Evolutionary conservation across 352 stramenopile species (phyloP).

Genomic region (Pythium diclinum): DNA sequence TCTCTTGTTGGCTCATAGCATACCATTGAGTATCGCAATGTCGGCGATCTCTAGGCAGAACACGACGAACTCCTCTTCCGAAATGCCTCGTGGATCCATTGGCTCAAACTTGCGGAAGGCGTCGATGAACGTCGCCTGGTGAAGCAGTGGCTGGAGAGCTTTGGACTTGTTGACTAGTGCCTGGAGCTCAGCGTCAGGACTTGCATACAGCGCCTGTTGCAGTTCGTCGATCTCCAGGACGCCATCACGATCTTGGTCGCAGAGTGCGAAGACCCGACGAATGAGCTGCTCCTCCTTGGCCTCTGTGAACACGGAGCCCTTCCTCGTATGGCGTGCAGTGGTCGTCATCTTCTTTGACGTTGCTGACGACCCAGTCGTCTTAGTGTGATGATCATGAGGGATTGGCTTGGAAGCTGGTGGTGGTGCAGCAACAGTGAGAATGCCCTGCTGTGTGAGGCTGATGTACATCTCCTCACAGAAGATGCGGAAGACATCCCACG

Average conservation of each 20-base stretch:
- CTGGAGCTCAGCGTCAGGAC: constrained; percentile 24
- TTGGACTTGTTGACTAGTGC: constrained; percentile 41
- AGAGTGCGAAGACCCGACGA: constrained; percentile 47
- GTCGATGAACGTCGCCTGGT: constrained; percentile 56
- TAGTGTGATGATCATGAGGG: too few relatives aligned
- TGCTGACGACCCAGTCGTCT: neutral
- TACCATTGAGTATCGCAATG: constrained; percentile 43
- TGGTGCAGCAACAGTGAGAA: constrained; percentile 8
- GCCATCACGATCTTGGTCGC: constrained; percentile 59
- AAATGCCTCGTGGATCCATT: constrained; percentile 54
- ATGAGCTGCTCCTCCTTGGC: constrained; percentile 44
- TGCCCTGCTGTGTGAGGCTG: constrained; percentile 38
- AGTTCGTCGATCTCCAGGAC: constrained; percentile 64
- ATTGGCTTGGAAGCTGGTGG: neutral
- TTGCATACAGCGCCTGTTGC: constrained; percentile 39
- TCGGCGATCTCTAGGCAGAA: constrained; percentile 70
- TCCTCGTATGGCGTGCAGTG: neutral
- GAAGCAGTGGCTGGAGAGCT: constrained; percentile 56
- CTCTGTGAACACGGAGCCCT: constrained; percentile 11
- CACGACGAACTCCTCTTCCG: constrained; percentile 64
- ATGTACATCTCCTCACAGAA: constrained; percentile 51
- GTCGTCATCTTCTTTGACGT: neutral
- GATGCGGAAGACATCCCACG: constrained; percentile 48
- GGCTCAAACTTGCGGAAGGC: constrained; percentile 64
- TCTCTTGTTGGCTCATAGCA: constrained; percentile 22